Conservation (phyloP, 176 grass and related monocot species). For the Olyra latifolia region DNA sequence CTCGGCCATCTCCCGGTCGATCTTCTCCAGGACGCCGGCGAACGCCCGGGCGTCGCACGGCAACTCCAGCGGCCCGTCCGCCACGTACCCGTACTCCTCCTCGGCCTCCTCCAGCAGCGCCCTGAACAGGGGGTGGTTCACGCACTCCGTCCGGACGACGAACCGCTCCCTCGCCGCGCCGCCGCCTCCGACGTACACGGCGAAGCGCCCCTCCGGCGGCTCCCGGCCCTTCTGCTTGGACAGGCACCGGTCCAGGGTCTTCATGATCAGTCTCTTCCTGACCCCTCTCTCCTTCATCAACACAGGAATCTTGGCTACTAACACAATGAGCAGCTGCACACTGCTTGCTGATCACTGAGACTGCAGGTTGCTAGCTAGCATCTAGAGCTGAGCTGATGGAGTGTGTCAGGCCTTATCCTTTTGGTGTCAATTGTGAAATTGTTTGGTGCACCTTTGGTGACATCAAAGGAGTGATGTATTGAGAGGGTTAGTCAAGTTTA, state of each 20-base stretch:
- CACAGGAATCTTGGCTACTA: neutral
- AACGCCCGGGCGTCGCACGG: conserved; percentile 43
- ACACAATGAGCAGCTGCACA: neutral
- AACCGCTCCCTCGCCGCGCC: conserved; percentile 45
- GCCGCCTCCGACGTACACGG: conserved; percentile 53
- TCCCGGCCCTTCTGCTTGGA: conserved; percentile 18
- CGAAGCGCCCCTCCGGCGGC: conserved; percentile 35
- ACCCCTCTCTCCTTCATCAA: neutral
- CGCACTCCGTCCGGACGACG: conserved; percentile 49
- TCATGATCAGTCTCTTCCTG: conserved; percentile 35
- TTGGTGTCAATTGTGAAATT: neutral
- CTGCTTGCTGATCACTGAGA: neutral
- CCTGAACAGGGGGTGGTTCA: conserved; percentile 62
- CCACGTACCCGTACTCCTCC: conserved; percentile 38
- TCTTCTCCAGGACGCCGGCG: conserved; percentile 29
- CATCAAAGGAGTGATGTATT: neutral
- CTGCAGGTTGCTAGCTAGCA: neutral
- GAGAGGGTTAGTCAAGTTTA: neutral
- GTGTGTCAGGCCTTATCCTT: neutral
- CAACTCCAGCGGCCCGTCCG: conserved; percentile 49
- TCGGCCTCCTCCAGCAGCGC: conserved; percentile 57
- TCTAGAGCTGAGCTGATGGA: neutral
- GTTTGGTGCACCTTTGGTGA: neutral
- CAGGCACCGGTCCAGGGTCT: conserved; percentile 44
- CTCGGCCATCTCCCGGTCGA: conserved; percentile 37